These are phyloP conservation scores for Cicer pinnatifidum DNA, from an alignment of 306 rosid genomes.

Conservation along the genomic window DNA sequence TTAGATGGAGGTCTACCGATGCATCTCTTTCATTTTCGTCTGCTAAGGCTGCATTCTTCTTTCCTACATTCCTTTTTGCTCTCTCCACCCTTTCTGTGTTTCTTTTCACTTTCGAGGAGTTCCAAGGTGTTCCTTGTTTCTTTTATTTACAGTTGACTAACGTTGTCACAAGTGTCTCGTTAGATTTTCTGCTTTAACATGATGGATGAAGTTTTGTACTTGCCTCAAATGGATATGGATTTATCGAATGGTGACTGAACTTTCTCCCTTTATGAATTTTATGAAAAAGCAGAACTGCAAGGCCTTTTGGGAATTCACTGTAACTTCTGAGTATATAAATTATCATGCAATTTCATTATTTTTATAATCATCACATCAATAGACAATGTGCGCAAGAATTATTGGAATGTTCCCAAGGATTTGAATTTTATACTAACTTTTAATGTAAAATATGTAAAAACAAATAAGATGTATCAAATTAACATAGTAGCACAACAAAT, in stretches of 20 bases:
- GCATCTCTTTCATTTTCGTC: constrained; percentile 11
- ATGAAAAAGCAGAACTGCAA: neutral
- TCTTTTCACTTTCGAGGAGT: neutral
- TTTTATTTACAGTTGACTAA: neutral
- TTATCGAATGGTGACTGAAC: constrained; percentile 2
- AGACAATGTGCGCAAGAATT: neutral
- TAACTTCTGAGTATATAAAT: neutral
- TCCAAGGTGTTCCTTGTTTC: neutral
- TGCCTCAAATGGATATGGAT: neutral
- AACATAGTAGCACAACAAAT: neutral
- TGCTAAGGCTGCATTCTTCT: neutral
- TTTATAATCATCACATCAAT: neutral
- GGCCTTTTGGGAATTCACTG: neutral
- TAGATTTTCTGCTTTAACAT: neutral
- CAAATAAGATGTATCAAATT: neutral
- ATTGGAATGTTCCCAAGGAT: neutral
- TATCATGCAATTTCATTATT: neutral
- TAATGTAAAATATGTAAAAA: neutral
- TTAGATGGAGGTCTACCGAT: constrained; percentile 6
- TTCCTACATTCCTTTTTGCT: neutral
- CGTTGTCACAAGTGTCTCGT: neutral
- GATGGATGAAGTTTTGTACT: neutral
- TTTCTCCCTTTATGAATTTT: neutral
- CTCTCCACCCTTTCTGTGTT: neutral
- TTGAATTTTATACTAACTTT: neutral